phyloP scores from a whole-genome alignment of 768 basidiomycete species.

The Suillus subalutaceus region DNA sequence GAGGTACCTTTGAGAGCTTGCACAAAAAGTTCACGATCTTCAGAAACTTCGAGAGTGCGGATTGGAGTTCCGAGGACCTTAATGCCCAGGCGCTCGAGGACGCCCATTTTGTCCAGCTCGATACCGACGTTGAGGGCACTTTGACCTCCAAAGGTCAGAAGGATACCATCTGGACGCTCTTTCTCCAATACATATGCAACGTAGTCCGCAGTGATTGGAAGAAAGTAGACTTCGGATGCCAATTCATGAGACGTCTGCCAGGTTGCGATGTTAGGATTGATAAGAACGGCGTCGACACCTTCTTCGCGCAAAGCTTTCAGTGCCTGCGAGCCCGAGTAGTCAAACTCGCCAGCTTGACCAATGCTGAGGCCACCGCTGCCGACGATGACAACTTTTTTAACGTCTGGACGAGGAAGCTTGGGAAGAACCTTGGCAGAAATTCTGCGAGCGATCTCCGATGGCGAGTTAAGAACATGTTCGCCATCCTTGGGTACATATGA shows the following conservation, averaged over 20 bases:
- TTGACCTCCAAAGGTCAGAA: slow-evolving; percentile 98
- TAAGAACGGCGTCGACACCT: slow-evolving; percentile 90
- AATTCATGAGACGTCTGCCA: slow-evolving; percentile 99
- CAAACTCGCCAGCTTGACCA: slow-evolving; percentile 99
- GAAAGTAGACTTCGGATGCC: slow-evolving; percentile 95
- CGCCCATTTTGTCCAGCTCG: slow-evolving; percentile 94
- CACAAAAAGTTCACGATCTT: slow-evolving; percentile 95
- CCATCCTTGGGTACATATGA: slow-evolving; percentile 62
- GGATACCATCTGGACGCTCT: slow-evolving; percentile 95
- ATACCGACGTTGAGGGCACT: slow-evolving; percentile 98
- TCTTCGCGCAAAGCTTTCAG: slow-evolving; percentile 97
- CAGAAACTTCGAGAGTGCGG: slow-evolving; percentile 92
- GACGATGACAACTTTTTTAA: slow-evolving; percentile 94
- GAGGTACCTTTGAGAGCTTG: slow-evolving; percentile 88
- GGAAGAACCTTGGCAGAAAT: slow-evolving; percentile 95
- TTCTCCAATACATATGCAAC: slow-evolving; percentile 99
- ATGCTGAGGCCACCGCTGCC: slow-evolving; percentile 96
- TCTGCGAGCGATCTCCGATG: slow-evolving; percentile 91
- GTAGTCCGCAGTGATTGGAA: slow-evolving; percentile 95
- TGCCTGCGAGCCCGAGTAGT: slow-evolving; percentile 98
- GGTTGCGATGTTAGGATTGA: slow-evolving; percentile 99
- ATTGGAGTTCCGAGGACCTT: slow-evolving; percentile 96
- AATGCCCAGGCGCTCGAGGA: slow-evolving; percentile 89
- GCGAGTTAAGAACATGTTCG: slow-evolving; percentile 86
- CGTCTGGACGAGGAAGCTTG: slow-evolving; percentile 86